Evolutionary conservation across 495 filamentous ascomycete genomes (phyloP), one percentile per base, ranked within the genome.

Genomic region (Acidiella bohemica): DNA sequence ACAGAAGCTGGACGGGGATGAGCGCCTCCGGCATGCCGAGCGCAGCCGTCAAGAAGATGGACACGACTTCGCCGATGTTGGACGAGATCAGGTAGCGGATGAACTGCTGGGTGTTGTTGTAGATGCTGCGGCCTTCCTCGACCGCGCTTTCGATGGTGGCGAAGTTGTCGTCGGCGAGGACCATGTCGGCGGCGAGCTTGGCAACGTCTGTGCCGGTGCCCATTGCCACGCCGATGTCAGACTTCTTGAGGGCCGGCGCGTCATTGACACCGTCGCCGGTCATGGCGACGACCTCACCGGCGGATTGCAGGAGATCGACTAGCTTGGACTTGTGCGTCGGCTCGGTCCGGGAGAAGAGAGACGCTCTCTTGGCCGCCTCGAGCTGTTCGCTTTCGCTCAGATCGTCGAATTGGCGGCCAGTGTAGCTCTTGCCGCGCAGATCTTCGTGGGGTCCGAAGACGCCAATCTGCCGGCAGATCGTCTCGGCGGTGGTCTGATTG

Each of bases 71-170:
- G 60, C 92, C 92, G 35, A 99, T 99, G 65, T 99, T 99, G 22
- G 87, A 95, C 7, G 86, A 94, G 60, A 99, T 99, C 35, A 99
- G 71, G 58, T 99, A 99, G 20, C 92, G 83, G 61, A 99, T 99
- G 60, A 99, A 99, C 57, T 99, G 92, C 57, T 99, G 92, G 2
- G 92, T 99, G 70, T 99, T 99, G 76, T 88, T 95, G 70, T 93
- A 99, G 66, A 99, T 99, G 23, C 86, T 86, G 38, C 92, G 79
- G 38, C 92, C 92, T 61, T 99, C 92, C 61, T 95, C 90, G 37
- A 99, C 86, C 24, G 92, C 92, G 40, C 82, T 71, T 53, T 88
- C 82, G 54, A 99, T 99, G 19, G 92, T 96, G 32, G 92, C 90
- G 57, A 99, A 99, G 65, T 99, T 99, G 62, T 96, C 81, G 65